These are phyloP conservation scores for Colletotrichum australisinense DNA, from an alignment of 2,329 filamentous ascomycete genomes.

Conservation along the genomic window DNA sequence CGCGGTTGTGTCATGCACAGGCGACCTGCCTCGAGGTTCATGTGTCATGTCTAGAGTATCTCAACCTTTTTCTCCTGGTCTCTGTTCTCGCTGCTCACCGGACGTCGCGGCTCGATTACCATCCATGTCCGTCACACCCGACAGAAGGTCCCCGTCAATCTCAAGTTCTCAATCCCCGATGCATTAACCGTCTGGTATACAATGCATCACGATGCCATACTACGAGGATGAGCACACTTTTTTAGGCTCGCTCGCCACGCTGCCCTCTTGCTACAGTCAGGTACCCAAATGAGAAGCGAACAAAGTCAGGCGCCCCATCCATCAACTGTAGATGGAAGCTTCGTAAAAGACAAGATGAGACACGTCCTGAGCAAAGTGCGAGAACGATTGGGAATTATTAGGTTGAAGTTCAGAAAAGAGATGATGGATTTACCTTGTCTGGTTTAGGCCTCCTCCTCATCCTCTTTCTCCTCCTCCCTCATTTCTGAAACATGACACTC, in stretches of 20 bases:
- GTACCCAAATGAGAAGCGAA: not conserved
- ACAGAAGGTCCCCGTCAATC: not conserved
- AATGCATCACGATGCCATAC: not conserved
- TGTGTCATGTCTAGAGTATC: conserved; percentile 30
- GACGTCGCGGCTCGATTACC: not conserved
- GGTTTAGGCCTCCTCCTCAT: not conserved
- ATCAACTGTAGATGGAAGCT: not conserved
- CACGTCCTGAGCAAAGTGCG: not conserved
- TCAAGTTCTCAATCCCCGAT: not conserved
- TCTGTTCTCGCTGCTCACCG: not conserved
- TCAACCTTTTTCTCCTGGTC: not conserved
- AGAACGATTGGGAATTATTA: not conserved
- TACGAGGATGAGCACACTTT: not conserved
- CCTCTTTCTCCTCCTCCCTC: not conserved
- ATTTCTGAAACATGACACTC: conserved; percentile 11
- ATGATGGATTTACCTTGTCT: not conserved
- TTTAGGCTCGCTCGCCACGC: not conserved
- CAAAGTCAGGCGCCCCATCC: not conserved
- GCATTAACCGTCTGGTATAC: conserved; percentile 21
- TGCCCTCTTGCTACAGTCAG: not conserved
- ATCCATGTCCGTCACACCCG: not conserved
- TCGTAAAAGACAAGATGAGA: not conserved
- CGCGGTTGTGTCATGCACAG: conserved; percentile 25
- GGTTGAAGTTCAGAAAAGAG: too few species aligned
- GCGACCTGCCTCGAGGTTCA: conserved; percentile 12